Evolutionary conservation across 1,139 yeast genomes (phyloP).

Genomic region (Hansenula sp.): DNA sequence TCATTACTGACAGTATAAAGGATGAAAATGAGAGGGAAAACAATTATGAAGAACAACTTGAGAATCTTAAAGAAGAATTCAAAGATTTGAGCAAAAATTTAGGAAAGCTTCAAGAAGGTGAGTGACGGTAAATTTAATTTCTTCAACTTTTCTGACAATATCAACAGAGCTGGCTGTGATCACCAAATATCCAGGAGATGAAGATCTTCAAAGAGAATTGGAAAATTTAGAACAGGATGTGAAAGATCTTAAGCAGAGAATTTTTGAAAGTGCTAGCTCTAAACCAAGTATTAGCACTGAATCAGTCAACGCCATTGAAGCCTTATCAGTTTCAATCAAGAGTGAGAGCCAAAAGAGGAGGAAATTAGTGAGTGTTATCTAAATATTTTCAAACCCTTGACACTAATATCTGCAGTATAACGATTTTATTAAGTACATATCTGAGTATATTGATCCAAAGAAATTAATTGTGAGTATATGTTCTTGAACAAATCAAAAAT

Average conservation of each 20-base stretch:
- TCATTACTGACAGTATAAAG: neutral
- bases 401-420: slow-evolving; percentile 9
- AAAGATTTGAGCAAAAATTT: slow-evolving; percentile 1
- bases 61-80: slow-evolving; percentile 1
- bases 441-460: slow-evolving; percentile 18
- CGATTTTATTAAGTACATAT: slow-evolving; percentile 11
- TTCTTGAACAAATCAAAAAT: neutral
- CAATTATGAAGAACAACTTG: slow-evolving; percentile 5
- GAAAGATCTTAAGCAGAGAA: slow-evolving; percentile 5
- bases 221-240: slow-evolving; percentile 12
- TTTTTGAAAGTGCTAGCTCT: slow-evolving; percentile 9
- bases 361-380: slow-evolving; percentile 8
- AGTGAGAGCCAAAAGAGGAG: slow-evolving; percentile 12
- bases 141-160: neutral
- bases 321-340: slow-evolving; percentile 1
- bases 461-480: slow-evolving; percentile 11
- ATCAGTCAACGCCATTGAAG: slow-evolving; percentile 8
- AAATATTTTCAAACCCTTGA: neutral
- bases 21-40: neutral
- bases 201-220: slow-evolving; percentile 11
- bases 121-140: neutral
- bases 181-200: slow-evolving; percentile 12
- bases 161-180: slow-evolving; percentile 5
- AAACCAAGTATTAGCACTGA: slow-evolving; percentile 7
- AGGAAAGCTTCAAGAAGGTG: slow-evolving; percentile 6